phyloP scores from a whole-genome alignment of 345 rosid genomes.

The Salix caprea region DNA sequence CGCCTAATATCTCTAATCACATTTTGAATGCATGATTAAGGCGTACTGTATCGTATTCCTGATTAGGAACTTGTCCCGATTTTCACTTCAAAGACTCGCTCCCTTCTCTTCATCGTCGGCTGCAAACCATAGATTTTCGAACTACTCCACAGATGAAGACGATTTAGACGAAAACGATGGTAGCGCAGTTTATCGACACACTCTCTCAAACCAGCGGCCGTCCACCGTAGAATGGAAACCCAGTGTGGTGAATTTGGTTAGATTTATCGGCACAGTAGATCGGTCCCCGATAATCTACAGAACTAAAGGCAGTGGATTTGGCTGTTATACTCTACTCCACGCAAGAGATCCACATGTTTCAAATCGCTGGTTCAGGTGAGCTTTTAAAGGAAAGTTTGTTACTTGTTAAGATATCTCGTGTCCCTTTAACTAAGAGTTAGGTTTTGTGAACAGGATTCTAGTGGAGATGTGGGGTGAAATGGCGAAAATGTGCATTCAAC shows the following conservation, averaged over 20 bases:
- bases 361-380: constrained; percentile 46
- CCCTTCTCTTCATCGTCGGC: constrained; percentile 18
- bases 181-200: constrained; percentile 41
- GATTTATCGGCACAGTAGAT: constrained; percentile 54
- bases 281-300: constrained; percentile 22
- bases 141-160: constrained; percentile 25
- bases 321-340: constrained; percentile 40
- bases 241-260: constrained; percentile 36
- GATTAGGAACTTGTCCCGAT: constrained; percentile 23
- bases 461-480: constrained; percentile 44
- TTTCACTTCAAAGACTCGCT: constrained; percentile 18
- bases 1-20: background rate
- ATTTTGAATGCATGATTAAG: constrained; percentile 37
- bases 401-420: background rate
- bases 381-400: background rate
- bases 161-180: constrained; percentile 24
- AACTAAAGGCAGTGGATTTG: constrained; percentile 20
- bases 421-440: background rate
- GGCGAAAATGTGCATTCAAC: constrained; percentile 42
- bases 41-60: constrained; percentile 21
- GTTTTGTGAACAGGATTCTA: constrained; percentile 36
- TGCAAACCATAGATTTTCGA: constrained; percentile 22
- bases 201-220: constrained; percentile 59
- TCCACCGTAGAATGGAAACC: constrained; percentile 27
- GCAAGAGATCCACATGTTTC: constrained; percentile 31